Conservation (phyloP, 352 stramenopile species). For the Phytophthora agathidicida region DNA sequence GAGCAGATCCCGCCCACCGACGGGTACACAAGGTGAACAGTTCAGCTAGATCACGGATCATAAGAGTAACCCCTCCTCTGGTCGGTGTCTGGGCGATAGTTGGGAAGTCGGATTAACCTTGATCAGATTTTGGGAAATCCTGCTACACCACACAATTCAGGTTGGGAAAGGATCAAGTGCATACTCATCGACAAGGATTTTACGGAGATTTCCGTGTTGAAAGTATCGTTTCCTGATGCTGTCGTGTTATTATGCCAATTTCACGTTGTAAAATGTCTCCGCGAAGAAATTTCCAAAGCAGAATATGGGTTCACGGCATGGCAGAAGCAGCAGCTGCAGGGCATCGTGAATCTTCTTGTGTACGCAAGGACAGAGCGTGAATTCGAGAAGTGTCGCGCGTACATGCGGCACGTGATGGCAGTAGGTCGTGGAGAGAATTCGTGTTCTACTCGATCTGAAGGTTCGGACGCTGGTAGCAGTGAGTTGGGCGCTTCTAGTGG, state of each 20-base stretch:
- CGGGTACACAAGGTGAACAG: no score
- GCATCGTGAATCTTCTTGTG: constrained; percentile 7
- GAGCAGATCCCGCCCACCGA: no score
- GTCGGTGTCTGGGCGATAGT: no score
- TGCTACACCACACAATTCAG: no score
- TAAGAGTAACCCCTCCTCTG: no score
- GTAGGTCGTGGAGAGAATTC: background rate
- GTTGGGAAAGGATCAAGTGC: no score
- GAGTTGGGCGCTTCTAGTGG: background rate
- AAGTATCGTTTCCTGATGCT: constrained; percentile 7
- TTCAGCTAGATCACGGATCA: no score
- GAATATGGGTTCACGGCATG: constrained; percentile 18
- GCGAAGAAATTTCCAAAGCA: constrained; percentile 13
- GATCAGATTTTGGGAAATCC: no score
- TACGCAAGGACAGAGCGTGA: constrained; percentile 17
- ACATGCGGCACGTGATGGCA: constrained; percentile 4
- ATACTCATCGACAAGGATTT: constrained; percentile 44
- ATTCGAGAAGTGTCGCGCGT: constrained; percentile 6
- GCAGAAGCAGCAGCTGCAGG: constrained; percentile 22
- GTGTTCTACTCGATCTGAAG: no score
- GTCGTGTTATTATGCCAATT: constrained; percentile 35
- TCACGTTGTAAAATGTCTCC: constrained; percentile 29
- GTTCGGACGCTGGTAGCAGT: no score
- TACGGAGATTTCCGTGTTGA: constrained; percentile 16
- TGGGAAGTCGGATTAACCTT: no score